Evolutionary conservation across 306 rosid species (phyloP), one percentile per base, ranked within the genome.

Genomic region (Alnus glutinosa): DNA sequence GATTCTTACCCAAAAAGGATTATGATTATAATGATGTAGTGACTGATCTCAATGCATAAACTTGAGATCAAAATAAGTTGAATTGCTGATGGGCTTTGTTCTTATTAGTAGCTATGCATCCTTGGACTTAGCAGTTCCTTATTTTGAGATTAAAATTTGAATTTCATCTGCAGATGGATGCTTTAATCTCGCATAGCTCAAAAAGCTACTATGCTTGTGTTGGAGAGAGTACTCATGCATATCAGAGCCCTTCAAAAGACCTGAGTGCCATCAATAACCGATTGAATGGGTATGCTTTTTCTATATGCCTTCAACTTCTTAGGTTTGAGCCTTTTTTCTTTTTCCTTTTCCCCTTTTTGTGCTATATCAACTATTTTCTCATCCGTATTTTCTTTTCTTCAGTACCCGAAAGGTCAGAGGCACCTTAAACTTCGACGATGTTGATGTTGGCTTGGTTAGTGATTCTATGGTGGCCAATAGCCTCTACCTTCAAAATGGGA

Each of bases 201-300:
- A 96, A 91, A 88, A 93, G 99, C 83, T 96, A 96, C 73, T 96
- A 96, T 83, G 98, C 99, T 44, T 96, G 99, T 77, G 97, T 96
- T 55, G 99, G 99, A 58, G 99, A 93, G 82, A 96, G 99, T 86
- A 96, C 99, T 55, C 98, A 90, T 87, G 99, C 99, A 44, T 96
- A 93, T 81, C 99, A 96, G 78, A 96, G 99, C 89, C 99, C 99
- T 78, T 96, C 99, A 7, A 93, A 93, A 88, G 99, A 96, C 77
- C 85, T 96, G 55, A 90, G 96, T 9, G 99, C 98, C 82, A 96
- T 96, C 86, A 96, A 96, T 78, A 91, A 96, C 86, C 98, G 97
- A 36, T 81, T 96, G 80, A 96, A 96, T 47, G 81, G 97, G 94
- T 92, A 91, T 83, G 87, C 74, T 80, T 76, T 57, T 80, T 58